A percentile compares a stretch with the other conserved stretches of the same genome.
Evolutionary conservation across 306 rosid species (phyloP).

Genomic region (Betula pendula): DNA sequence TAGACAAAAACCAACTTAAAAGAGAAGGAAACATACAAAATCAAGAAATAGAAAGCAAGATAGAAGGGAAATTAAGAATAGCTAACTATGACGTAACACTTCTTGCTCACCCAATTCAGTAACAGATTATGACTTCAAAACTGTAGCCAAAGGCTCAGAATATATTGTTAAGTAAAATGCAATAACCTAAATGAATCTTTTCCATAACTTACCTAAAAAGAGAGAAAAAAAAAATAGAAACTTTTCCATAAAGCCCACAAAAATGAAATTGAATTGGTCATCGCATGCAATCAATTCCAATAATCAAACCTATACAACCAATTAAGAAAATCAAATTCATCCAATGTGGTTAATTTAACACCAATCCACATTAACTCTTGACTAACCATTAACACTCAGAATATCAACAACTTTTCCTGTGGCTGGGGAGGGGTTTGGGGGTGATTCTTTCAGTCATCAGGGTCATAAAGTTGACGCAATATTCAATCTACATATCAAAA

Average conservation of each 20-base stretch:
- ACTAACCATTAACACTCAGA: not conserved
- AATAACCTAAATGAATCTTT: not conserved
- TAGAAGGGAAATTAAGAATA: not conserved
- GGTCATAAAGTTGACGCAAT: no score
- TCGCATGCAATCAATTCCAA: not conserved
- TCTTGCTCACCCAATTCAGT: conserved; percentile 33
- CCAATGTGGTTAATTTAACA: not conserved
- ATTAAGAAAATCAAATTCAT: not conserved
- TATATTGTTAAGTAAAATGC: conserved; percentile 26
- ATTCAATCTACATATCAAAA: not conserved
- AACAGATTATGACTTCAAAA: conserved; percentile 26
- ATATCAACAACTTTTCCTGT: no score
- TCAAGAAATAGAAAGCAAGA: not conserved
- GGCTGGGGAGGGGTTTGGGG: no score
- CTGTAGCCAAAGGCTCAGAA: conserved; percentile 34
- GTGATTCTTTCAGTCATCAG: no score
- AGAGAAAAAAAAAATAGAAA: no score
- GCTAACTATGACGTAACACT: conserved; percentile 32
- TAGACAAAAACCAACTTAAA: not conserved
- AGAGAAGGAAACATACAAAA: conserved; percentile 14
- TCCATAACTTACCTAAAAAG: no score
- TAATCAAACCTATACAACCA: not conserved
- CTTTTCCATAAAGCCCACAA: no score
- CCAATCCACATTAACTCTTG: not conserved
- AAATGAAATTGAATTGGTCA: not conserved